phyloP scores from a whole-genome alignment of 2,329 filamentous ascomycete genomes.

The Colletotrichum higginsianum region DNA sequence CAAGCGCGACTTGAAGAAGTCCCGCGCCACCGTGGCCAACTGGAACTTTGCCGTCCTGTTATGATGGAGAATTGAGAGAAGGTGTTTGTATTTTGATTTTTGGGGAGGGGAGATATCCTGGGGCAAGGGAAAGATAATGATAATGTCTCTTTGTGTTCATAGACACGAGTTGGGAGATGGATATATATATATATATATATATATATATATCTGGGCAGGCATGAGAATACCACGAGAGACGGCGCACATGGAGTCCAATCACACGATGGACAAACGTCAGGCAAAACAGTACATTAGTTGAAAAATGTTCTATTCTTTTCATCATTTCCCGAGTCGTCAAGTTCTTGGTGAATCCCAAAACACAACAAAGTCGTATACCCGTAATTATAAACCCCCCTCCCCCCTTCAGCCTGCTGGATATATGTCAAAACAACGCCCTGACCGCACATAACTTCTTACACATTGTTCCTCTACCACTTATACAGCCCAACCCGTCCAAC shows the following conservation, averaged over 20 bases:
- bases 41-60: constrained; percentile 62
- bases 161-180: not conserved
- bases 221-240: constrained; percentile 5
- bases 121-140: not conserved
- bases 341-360: not conserved
- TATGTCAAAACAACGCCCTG: too few relatives aligned
- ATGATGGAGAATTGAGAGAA: constrained; percentile 7
- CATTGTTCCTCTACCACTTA: too few relatives aligned
- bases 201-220: not conserved
- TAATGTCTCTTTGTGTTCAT: constrained; percentile 6
- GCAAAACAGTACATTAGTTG: not conserved
- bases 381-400: not conserved
- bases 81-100: not conserved
- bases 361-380: not conserved
- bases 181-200: not conserved
- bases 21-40: constrained; percentile 51
- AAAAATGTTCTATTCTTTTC: not conserved
- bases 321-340: too few relatives aligned
- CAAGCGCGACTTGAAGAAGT: constrained; percentile 55
- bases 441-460: too few relatives aligned
- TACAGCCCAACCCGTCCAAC: too few relatives aligned
- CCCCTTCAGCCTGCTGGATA: too few relatives aligned
- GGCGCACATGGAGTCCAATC: constrained; percentile 4
- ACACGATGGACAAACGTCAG: not conserved
- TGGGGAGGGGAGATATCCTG: not conserved